Conservation (phyloP, 2,329 filamentous ascomycete genomes). For the Fusarium abutilonis region DNA sequence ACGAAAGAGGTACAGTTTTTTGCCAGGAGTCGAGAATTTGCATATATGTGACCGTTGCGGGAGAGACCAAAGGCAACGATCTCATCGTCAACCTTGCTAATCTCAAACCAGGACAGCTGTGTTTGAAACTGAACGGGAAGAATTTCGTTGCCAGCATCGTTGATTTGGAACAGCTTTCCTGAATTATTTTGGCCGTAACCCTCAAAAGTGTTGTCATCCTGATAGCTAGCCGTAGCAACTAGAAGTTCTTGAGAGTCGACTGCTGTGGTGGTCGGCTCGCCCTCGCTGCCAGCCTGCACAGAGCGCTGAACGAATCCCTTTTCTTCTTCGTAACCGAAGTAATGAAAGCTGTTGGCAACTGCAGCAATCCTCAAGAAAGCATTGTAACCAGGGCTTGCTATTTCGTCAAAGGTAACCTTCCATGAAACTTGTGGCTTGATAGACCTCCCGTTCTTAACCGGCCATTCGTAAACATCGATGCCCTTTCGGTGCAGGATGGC, state of each 20-base stretch:
- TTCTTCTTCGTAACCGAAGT: conserved; percentile 48
- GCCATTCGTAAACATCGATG: conserved; percentile 76
- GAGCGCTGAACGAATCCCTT: conserved; percentile 39
- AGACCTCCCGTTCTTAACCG: conserved; percentile 65
- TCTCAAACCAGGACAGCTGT: conserved; percentile 64
- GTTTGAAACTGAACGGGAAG: conserved; percentile 54
- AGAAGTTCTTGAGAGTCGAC: conserved; percentile 39
- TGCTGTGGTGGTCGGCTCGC: conserved; percentile 25
- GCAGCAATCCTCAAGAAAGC: conserved; percentile 24
- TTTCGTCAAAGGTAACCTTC: conserved; percentile 52
- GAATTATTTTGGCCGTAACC: conserved; percentile 58
- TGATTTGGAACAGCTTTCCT: conserved; percentile 57
- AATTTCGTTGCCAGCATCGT: conserved; percentile 47
- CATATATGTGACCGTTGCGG: conserved; percentile 79
- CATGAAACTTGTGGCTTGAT: conserved; percentile 55
- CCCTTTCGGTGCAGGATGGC: conserved; percentile 75
- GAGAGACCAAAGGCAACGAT: conserved; percentile 71
- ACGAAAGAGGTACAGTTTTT: conserved; percentile 94
- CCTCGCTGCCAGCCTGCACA: conserved; percentile 29
- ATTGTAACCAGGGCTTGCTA: conserved; percentile 38
- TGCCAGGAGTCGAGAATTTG: conserved; percentile 75
- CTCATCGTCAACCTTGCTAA: conserved; percentile 56
- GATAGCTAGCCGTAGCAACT: conserved; percentile 48
- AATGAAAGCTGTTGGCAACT: conserved; percentile 45
- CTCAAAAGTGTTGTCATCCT: conserved; percentile 45